phyloP scores from a whole-genome alignment of 495 filamentous ascomycete genomes.

The Articulospora tetracladia region DNA sequence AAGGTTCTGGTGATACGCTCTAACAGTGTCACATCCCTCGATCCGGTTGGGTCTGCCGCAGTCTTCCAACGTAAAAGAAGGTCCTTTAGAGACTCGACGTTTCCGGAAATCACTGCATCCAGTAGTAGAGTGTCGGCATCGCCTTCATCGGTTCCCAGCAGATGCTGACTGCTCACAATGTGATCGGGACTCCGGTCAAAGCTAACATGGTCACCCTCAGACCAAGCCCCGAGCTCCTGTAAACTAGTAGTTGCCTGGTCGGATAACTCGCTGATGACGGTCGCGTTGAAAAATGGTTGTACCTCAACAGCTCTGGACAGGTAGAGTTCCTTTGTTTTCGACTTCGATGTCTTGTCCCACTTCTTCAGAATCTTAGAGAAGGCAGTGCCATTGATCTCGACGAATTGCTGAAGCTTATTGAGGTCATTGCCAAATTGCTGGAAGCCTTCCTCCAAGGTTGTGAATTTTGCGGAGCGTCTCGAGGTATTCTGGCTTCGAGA shows the following conservation, averaged over 20 bases:
- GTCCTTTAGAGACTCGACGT: conserved; percentile 51
- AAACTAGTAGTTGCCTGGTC: conserved; percentile 93
- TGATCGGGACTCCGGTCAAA: conserved; percentile 68
- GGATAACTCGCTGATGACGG: conserved; percentile 92
- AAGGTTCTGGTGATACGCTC: conserved; percentile 86
- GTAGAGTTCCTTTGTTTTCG: conserved; percentile 95
- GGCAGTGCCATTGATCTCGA: conserved; percentile 94
- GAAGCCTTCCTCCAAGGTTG: conserved; percentile 91
- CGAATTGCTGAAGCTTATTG: conserved; percentile 97
- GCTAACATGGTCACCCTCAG: conserved; percentile 86
- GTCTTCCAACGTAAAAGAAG: conserved; percentile 46
- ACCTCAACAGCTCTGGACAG: conserved; percentile 94
- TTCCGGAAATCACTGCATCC: conserved; percentile 76
- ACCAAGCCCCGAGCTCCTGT: conserved; percentile 92
- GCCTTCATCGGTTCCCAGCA: conserved; percentile 69
- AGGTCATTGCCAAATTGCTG: conserved; percentile 94
- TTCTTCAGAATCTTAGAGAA: conserved; percentile 99
- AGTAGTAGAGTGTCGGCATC: conserved; percentile 87
- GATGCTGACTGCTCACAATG: conserved; percentile 55
- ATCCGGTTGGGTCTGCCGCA: conserved; percentile 32
- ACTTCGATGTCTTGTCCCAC: conserved; percentile 99
- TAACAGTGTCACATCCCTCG: conserved; percentile 39
- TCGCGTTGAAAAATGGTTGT: conserved; percentile 94
- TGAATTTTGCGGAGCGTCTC: conserved; percentile 84
- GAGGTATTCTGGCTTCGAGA: conserved; percentile 69